Conservation (phyloP, 305 asterid species). For the Fraxinus nigra region DNA sequence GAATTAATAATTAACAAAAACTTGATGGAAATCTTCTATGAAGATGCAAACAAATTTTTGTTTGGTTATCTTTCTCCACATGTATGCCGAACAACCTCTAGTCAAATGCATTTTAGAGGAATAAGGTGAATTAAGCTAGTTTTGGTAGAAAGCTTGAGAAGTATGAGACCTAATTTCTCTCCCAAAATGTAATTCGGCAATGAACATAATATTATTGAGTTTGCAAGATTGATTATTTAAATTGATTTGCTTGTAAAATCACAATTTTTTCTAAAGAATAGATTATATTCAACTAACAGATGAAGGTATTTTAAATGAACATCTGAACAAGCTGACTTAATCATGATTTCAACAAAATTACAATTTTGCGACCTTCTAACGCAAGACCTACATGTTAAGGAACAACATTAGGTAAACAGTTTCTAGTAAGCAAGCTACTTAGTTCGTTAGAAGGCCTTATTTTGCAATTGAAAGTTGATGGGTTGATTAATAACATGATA, state of each 20-base stretch:
- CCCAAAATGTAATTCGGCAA: background rate
- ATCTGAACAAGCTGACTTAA: background rate
- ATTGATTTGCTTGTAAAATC: background rate
- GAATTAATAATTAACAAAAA: background rate
- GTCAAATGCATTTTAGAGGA: conserved; percentile 12
- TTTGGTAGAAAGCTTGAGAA: background rate
- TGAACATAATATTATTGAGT: background rate
- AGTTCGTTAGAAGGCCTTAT: background rate
- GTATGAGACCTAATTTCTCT: background rate
- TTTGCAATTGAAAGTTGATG: background rate
- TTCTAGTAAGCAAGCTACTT: background rate
- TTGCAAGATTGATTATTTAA: background rate
- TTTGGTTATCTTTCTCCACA: background rate
- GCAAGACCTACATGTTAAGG: background rate
- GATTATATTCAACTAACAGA: background rate
- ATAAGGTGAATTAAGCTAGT: conserved; percentile 12
- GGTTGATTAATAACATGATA: background rate
- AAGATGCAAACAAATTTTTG: background rate
- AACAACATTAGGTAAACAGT: background rate
- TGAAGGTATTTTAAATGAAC: background rate
- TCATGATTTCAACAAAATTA: conserved; percentile 1
- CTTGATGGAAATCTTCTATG: background rate
- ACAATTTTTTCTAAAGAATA: background rate
- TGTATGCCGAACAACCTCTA: background rate
- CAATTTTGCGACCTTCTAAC: background rate